Conservation (phyloP, 306 rosid species). For the Ormosia emarginata region DNA sequence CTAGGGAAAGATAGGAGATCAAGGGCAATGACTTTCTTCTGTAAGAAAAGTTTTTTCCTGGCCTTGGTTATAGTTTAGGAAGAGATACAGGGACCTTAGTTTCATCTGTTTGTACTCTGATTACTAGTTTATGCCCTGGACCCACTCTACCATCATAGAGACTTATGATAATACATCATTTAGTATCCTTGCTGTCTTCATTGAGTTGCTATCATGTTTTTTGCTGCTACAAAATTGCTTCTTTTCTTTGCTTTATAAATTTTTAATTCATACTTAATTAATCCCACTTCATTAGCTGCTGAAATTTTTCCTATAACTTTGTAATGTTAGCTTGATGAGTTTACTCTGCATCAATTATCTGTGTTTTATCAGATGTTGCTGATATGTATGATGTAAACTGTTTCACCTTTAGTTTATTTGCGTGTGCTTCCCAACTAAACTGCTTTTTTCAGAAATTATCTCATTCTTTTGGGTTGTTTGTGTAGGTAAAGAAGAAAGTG, state of each 20-base stretch:
- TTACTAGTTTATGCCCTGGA: neutral
- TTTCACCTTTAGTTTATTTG: conserved; percentile 9
- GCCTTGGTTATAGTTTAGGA: neutral
- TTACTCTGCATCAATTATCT: neutral
- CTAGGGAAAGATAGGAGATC: neutral
- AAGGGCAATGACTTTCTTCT: neutral
- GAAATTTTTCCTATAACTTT: neutral
- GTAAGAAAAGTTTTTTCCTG: neutral
- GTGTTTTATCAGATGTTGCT: neutral
- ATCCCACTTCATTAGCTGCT: neutral
- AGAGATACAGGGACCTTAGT: neutral
- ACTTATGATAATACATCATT: neutral
- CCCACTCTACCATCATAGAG: neutral
- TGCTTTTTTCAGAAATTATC: neutral
- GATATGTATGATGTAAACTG: neutral
- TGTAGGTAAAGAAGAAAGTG: conserved; percentile 59
- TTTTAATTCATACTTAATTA: neutral
- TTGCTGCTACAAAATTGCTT: neutral
- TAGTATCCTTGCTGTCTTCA: neutral
- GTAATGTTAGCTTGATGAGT: neutral
- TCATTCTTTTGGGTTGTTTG: conserved; percentile 5
- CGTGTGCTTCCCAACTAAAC: neutral
- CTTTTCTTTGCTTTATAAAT: neutral
- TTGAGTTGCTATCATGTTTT: neutral
- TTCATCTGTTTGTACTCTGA: neutral